Percentiles rank a stretch among this genome's conserved stretches.
Evolutionary conservation across 257 asterid genomes (phyloP).

Genomic region (Gardenia jasminoides): DNA sequence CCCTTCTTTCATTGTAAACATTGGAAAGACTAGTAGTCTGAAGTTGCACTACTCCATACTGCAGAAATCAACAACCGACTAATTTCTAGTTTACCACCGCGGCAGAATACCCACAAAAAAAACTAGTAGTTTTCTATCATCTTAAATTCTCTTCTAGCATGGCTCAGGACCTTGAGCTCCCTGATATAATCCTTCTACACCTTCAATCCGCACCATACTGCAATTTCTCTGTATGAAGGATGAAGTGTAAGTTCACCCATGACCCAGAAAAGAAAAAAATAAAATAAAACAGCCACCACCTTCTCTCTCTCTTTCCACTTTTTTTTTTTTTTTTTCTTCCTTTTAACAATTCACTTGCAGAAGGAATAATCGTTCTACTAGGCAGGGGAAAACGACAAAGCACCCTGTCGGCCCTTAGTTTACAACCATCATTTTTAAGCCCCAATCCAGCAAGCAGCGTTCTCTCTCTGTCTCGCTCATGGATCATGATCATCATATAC

Average conservation of each 20-base stretch:
- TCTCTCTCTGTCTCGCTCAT: neutral
- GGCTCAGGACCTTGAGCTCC: neutral
- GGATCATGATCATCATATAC: constrained; percentile 2
- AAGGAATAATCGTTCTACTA: neutral
- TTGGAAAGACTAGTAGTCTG: too few species aligned
- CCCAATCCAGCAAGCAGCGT: neutral
- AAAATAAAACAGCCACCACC: neutral
- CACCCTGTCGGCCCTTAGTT: constrained; percentile 21
- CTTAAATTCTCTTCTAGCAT: neutral
- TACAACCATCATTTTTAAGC: constrained; percentile 9
- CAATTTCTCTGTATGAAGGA: neutral
- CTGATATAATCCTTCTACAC: neutral
- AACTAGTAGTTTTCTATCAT: too few species aligned
- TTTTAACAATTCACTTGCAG: neutral
- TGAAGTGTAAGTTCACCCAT: neutral
- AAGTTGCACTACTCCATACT: too few species aligned
- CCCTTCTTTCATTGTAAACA: too few species aligned
- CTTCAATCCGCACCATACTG: neutral
- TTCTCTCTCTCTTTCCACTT: neutral
- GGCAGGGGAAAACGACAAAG: constrained; percentile 4
- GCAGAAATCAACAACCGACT: neutral
- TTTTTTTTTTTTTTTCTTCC: neutral
- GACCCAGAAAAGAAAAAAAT: neutral
- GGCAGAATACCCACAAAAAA: neutral
- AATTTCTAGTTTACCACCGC: neutral